Evolutionary conservation across 306 rosid species (phyloP), one percentile per base, ranked within the genome.

Genomic region (Ormosia semicastrata): DNA sequence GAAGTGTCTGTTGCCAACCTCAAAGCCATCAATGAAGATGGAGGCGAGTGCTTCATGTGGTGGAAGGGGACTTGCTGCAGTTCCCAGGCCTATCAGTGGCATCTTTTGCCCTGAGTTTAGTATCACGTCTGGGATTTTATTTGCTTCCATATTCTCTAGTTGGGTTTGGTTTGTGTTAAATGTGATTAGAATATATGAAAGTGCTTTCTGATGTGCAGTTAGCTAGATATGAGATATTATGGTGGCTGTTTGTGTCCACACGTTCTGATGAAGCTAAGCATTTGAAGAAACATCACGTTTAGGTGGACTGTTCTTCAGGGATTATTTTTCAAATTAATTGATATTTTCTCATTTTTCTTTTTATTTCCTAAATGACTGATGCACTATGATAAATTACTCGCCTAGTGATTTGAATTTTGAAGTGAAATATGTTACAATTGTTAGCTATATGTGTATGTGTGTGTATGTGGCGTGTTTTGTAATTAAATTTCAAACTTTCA

Each of bases 61-160:
- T 66, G 87, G 84, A 58, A 17, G 88, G 37, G 85, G 85, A 64
- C 0, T 5, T 65, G 75, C 2, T 43, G 68, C 77, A 24, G 83
- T 85, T 63, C 88, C 88, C 2, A 81, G 5, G 46, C 85, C 86
- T 29, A 81, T 64, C 18, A 71, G 8, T 7, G 83, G 88, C 83
- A 85, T 81, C 18, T 15, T 81, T 6, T 77, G 5, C 67, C 86
- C 83, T 36, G 86, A 85, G 50, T 41, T 85, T 46, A 85, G 83
- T 1, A 13, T 2, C 66, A 85, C 80, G 6, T 80, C 74, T 50
- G 81, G 84, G 17, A 75, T 5, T 36, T 60, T 67, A 63, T 50
- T 80, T 74, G 15, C 44, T 75, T 80, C 85, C 84, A 71, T 80
- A 2, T 80, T 11, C 13, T 62, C 56, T 75, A 0, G 12, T 18